A percentile compares a stretch with the other conserved stretches of the same genome.
Conservation (phyloP, 768 basidiomycete species). For the Clavulina sp. region DNA sequence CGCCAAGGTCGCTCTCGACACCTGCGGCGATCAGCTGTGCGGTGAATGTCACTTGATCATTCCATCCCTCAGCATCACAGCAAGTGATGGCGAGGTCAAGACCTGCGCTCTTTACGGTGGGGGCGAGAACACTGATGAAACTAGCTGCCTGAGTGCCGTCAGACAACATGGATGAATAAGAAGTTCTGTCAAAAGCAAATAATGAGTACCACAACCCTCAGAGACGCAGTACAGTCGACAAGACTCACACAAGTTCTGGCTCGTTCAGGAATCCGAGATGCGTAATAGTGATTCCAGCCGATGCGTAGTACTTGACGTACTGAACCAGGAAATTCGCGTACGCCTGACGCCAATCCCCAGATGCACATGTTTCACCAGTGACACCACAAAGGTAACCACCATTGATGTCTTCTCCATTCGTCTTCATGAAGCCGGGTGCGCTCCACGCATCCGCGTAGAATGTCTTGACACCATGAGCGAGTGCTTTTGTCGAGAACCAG, state of each 20-base stretch:
- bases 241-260: conserved; percentile 6
- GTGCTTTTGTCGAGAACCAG: conserved; percentile 4
- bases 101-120: conserved; percentile 1
- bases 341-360: conserved; percentile 9
- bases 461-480: conserved; percentile 4
- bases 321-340: conserved; percentile 10
- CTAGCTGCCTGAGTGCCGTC: too few relatives aligned
- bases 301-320: conserved; percentile 8
- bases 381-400: conserved; percentile 8
- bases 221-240: background rate
- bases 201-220: too few relatives aligned
- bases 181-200: too few relatives aligned
- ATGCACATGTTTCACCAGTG: conserved; percentile 7
- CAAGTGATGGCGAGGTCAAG: conserved; percentile 5
- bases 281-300: conserved; percentile 4
- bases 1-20: conserved; percentile 1
- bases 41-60: conserved; percentile 3
- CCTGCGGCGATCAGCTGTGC: conserved; percentile 4
- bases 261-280: conserved; percentile 9
- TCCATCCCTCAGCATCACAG: conserved; percentile 8
- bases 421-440: conserved; percentile 11
- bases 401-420: conserved; percentile 4
- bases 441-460: conserved; percentile 11
- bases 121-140: conserved; percentile 5
- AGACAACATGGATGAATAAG: too few relatives aligned